A percentile compares a stretch with the other conserved stretches of the same genome.
These are phyloP conservation scores for Taxillus chinensis DNA, from an alignment of 164 flowering plant genomes.

Conservation along the genomic window DNA sequence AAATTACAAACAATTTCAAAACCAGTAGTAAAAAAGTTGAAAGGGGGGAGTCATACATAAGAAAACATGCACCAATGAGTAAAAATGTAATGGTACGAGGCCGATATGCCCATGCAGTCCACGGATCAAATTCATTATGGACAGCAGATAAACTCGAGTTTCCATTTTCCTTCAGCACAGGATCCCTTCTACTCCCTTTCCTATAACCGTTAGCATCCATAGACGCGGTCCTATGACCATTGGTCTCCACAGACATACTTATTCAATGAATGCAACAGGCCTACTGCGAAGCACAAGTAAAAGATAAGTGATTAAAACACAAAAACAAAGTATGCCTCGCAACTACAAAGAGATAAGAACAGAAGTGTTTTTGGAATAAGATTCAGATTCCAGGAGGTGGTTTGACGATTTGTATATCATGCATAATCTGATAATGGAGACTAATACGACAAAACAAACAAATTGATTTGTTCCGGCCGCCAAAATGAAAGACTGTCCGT, in stretches of 20 bases:
- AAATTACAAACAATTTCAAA: too few relatives aligned
- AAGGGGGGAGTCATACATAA: constrained; percentile 48
- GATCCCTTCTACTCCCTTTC: constrained; percentile 34
- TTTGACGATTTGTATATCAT: too few relatives aligned
- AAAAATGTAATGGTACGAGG: constrained; percentile 82
- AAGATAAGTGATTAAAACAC: not conserved
- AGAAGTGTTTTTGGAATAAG: too few relatives aligned
- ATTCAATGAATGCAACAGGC: constrained; percentile 7
- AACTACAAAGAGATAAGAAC: too few relatives aligned
- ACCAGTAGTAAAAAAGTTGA: too few relatives aligned
- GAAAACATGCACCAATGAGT: constrained; percentile 81
- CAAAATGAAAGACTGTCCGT: too few relatives aligned
- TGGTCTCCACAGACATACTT: constrained; percentile 40
- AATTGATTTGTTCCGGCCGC: too few relatives aligned
- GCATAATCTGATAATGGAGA: too few relatives aligned
- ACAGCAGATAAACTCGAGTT: constrained; percentile 15
- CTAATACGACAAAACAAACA: too few relatives aligned
- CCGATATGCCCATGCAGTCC: constrained; percentile 98
- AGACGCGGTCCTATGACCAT: constrained; percentile 31
- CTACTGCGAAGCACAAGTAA: constrained; percentile 17
- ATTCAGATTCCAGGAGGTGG: too few relatives aligned
- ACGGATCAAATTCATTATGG: constrained; percentile 75
- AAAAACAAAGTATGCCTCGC: not conserved
- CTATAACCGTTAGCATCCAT: constrained; percentile 61
- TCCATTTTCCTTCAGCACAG: constrained; percentile 33